phyloP scores from a whole-genome alignment of 1,284 basidiomycete genomes.

The Phylloboletellus chloephorus region DNA sequence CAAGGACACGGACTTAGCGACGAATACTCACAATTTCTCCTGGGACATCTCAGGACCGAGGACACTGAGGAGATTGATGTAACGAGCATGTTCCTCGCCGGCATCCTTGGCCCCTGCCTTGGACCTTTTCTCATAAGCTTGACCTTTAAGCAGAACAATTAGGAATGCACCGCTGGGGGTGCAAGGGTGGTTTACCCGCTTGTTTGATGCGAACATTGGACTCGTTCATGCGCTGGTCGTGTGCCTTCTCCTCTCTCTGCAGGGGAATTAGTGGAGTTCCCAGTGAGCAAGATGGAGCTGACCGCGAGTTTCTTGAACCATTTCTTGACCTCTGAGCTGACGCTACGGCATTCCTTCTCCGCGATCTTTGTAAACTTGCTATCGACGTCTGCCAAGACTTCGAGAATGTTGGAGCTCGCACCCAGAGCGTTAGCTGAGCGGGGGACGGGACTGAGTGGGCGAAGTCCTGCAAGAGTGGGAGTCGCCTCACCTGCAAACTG shows the following conservation, averaged over 20 bases:
- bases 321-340: constrained; percentile 68
- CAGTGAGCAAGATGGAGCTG: constrained; percentile 16
- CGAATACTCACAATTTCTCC: constrained; percentile 61
- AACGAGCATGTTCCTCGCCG: constrained; percentile 68
- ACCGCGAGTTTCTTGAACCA: constrained; percentile 80
- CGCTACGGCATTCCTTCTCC: constrained; percentile 64
- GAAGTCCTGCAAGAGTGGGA: not conserved
- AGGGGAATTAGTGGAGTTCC: constrained; percentile 1
- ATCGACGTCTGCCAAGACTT: constrained; percentile 63
- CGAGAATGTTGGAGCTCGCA: constrained; percentile 60
- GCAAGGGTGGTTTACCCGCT: constrained; percentile 46
- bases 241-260: constrained; percentile 73
- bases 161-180: constrained; percentile 1
- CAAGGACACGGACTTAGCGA: not conserved
- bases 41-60: constrained; percentile 73
- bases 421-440: constrained; percentile 57
- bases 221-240: constrained; percentile 63
- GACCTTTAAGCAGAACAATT: constrained; percentile 39
- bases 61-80: constrained; percentile 66
- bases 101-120: constrained; percentile 68
- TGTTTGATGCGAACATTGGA: constrained; percentile 73
- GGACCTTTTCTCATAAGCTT: constrained; percentile 68
- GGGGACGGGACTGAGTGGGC: not conserved
- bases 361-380: constrained; percentile 66
- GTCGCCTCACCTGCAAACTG: constrained; percentile 53